Evolutionary conservation across 768 basidiomycete genomes (phyloP).

Genomic region (Naganishia antarctica): DNA sequence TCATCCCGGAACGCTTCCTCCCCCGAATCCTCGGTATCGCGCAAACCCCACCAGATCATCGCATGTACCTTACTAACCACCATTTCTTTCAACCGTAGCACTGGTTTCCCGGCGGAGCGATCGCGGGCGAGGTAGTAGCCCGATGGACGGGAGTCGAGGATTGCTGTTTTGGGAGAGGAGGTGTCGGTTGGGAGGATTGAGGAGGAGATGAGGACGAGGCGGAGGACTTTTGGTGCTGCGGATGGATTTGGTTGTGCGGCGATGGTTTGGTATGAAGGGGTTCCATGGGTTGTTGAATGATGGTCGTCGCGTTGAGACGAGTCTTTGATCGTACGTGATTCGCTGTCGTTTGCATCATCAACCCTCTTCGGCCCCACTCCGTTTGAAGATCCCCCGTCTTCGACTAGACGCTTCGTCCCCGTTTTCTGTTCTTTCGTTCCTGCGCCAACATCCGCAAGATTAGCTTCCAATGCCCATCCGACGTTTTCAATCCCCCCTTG

Average conservation of each 20-base stretch:
- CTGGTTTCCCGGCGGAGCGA: constrained; percentile 32
- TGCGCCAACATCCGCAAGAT: neutral
- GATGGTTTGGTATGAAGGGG: too few species aligned
- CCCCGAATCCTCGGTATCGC: constrained; percentile 22
- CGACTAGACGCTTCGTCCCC: neutral
- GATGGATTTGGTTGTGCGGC: neutral
- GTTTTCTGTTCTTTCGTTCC: neutral
- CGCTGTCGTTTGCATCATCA: too few species aligned
- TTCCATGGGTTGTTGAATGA: too few species aligned
- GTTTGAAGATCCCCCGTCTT: too few species aligned
- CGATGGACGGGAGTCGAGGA: constrained; percentile 39
- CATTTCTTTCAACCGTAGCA: constrained; percentile 42
- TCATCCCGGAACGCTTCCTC: constrained; percentile 7
- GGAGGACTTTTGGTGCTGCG: constrained; percentile 33
- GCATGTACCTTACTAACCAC: constrained; percentile 45
- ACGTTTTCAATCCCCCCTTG: constrained; percentile 24
- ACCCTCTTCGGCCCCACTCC: too few species aligned
- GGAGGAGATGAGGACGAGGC: constrained; percentile 35
- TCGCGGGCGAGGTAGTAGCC: constrained; percentile 44
- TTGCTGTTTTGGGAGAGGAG: constrained; percentile 26
- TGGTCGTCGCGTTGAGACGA: neutral
- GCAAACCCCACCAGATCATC: constrained; percentile 36
- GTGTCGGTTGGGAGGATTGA: constrained; percentile 5
- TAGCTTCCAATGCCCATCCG: constrained; percentile 21
- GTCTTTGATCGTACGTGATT: too few species aligned